Evolutionary conservation across 169 alveolate genomes (phyloP), one percentile per base, ranked within the genome.

Genomic region (Plasmodium fragile): DNA sequence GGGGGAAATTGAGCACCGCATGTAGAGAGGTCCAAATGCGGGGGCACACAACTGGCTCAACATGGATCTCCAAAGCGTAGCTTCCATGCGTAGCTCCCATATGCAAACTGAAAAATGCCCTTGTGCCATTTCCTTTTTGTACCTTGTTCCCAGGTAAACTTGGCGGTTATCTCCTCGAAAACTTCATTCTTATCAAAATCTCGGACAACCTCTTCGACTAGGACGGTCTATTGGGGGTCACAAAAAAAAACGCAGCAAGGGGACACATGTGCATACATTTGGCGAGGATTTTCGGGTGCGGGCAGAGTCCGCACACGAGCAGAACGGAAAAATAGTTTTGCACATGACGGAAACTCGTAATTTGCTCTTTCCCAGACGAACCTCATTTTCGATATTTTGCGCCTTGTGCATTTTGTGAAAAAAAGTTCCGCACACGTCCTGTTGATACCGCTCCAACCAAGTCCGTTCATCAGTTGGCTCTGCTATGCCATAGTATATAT

Each of bases 91-190:
- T 10, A 22, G n/a, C 36, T 30, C 8, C 8, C 2, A 43, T 10
- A 78, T 2, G 5, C 25, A 28, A 3, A n/a, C n/a, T n/a, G n/a
- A n/a, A n/a, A n/a, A n/a, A n/a, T n/a, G n/a, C n/a, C n/a, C n/a
- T 25, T 32, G 18, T 70, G 30, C 28, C 75, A 36, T 6, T 11
- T 30, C 52, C 41, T 52, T 25, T 73, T 73, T 32, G 4, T 92
- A 96, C 97, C 97, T 71, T 95, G 92, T 49, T 96, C 97, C 97
- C 97, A 96, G 18, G 97, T 94, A 80, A 95, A 96, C 65, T 96
- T 96, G 71, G 96, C 93, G 41, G 95, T 92, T 36, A 93, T 87
- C 39, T 96, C 97, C 70, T 96, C 97, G 39, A 80, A 89, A 11
- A 89, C 72, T 79, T 80, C 94, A 89, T 89, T 80, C 25, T 89